Base-by-base conservation (phyloP, 768 basidiomycete species). In the Russula abietina region DNA sequence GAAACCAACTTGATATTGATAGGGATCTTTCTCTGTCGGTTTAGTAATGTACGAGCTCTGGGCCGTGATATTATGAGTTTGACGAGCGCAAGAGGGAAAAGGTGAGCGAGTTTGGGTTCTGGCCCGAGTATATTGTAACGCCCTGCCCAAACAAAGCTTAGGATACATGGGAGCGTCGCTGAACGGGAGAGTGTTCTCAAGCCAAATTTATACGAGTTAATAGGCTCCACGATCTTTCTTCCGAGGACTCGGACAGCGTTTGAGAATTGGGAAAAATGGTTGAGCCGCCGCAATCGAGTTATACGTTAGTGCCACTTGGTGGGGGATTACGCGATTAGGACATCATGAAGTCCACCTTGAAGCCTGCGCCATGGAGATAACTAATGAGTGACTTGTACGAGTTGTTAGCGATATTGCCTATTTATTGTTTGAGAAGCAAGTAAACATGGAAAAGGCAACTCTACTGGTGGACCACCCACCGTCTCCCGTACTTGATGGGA, bases 1-100 rank as follows among this genome's bases (percentile, higher is more conserved):
- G 59, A 85, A 84, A 7, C 83, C 83, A 5, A 80, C 77, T 67
- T 84, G 82, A 67, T 86, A 84, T 24, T 67, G 67, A 69, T 85
- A 84, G 0, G 83, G 83, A 61, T 85, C 84, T 51, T 76, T 72
- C 50, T 77, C 73, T 14, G 72, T 69, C 6, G 80, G 69, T 22
- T 63, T 61, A 5, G 78, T 78, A 8, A 73, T 60, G 63, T 77
- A 80, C 1, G 78, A 65, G 14, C 71, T 64, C 60, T 72, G 72
- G 30, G 80, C 80, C 43, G 80, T 75, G 7, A 79, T 76, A 55
- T n/a, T 65, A 28, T 65, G 49, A 7, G 4, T 45, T 36, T 45
- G 32, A 36, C 49, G 55, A 26, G 8, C 5, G 19, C 16, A 36
- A 6, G 32, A 24, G 30, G 16, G 17, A 50, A 16, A 14, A n/a